A percentile compares a stretch with the other conserved stretches of the same genome.
phyloP scores from a whole-genome alignment of 495 filamentous ascomycete species.

The Patellaria atrata region DNA sequence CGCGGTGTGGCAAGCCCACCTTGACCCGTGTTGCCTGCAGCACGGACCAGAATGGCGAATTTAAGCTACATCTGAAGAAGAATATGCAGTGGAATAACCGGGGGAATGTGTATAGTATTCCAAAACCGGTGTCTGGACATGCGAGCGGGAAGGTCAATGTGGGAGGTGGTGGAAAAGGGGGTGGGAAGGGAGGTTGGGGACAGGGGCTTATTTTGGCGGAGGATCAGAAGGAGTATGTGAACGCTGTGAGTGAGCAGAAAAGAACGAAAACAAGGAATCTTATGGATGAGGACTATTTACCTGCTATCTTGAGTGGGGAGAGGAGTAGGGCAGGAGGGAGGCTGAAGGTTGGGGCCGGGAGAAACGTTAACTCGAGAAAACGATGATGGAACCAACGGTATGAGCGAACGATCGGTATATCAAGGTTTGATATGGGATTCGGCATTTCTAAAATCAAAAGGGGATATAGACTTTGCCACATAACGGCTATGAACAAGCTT shows the following conservation, averaged over 20 bases:
- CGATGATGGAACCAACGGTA: no score
- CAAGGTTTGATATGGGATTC: no score
- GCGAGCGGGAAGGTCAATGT: slow-evolving; percentile 48
- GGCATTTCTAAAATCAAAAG: no score
- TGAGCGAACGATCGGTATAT: no score
- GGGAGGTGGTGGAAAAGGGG: slow-evolving; percentile 42
- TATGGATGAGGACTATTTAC: slow-evolving; percentile 91
- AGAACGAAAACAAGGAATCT: slow-evolving; percentile 62
- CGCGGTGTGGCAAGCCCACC: slow-evolving; percentile 74
- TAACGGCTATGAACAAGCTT: no score
- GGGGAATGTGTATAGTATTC: slow-evolving; percentile 78
- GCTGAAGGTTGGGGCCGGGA: slow-evolving; percentile 71
- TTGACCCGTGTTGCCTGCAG: slow-evolving; percentile 76
- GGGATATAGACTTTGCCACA: no score
- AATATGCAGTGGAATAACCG: slow-evolving; percentile 95
- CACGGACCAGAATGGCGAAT: slow-evolving; percentile 63
- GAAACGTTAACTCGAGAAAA: slow-evolving; percentile 74
- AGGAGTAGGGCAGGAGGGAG: slow-evolving; percentile 45
- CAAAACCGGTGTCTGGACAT: slow-evolving; percentile 73
- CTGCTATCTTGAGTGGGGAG: slow-evolving; percentile 66
- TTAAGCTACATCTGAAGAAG: slow-evolving; percentile 78
- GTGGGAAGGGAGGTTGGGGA: slow-evolving; percentile 81
- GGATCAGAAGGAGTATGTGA: slow-evolving; percentile 87
- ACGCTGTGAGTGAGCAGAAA: slow-evolving; percentile 45
- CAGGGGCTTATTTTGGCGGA: slow-evolving; percentile 69